Evolutionary conservation across 179 eudicot species (phyloP).

Genomic region (Vitellaria paradoxa): DNA sequence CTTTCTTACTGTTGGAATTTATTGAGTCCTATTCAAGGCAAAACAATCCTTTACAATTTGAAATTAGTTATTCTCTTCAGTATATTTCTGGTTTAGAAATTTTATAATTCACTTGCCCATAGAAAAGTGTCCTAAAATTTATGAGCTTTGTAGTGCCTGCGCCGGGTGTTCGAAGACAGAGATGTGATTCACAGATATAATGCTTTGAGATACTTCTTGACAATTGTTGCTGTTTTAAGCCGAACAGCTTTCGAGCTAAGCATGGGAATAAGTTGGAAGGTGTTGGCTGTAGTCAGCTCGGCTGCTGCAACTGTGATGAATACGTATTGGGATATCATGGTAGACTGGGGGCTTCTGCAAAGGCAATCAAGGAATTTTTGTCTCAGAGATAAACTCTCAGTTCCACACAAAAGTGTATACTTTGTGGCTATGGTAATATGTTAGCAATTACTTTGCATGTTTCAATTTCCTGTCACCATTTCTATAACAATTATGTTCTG

Average conservation of each 20-base stretch:
- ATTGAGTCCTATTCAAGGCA: too few relatives aligned
- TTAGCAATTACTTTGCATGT: background rate
- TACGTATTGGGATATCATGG: constrained; percentile 64
- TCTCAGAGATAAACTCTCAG: constrained; percentile 49
- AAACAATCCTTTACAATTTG: too few relatives aligned
- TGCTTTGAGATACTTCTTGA: constrained; percentile 60
- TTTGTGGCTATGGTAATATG: constrained; percentile 52
- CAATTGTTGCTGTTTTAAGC: constrained; percentile 54
- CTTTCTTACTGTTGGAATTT: too few relatives aligned
- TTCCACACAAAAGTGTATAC: constrained; percentile 52
- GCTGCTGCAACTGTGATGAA: constrained; percentile 46
- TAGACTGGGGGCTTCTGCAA: constrained; percentile 68
- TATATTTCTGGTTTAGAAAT: background rate
- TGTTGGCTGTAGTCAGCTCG: constrained; percentile 51
- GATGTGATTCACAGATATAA: constrained; percentile 45
- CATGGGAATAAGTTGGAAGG: constrained; percentile 43
- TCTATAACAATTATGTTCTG: background rate
- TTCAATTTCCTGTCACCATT: background rate
- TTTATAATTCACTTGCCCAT: background rate
- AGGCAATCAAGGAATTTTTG: constrained; percentile 44
- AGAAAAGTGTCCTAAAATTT: too few relatives aligned
- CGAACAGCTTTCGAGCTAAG: constrained; percentile 51
- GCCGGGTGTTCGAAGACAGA: constrained; percentile 59
- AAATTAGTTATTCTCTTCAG: too few relatives aligned
- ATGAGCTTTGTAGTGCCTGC: constrained; percentile 45